phyloP scores from a whole-genome alignment of 129 eudicot genomes.

The Rutidosis leptorrhynchoides region DNA sequence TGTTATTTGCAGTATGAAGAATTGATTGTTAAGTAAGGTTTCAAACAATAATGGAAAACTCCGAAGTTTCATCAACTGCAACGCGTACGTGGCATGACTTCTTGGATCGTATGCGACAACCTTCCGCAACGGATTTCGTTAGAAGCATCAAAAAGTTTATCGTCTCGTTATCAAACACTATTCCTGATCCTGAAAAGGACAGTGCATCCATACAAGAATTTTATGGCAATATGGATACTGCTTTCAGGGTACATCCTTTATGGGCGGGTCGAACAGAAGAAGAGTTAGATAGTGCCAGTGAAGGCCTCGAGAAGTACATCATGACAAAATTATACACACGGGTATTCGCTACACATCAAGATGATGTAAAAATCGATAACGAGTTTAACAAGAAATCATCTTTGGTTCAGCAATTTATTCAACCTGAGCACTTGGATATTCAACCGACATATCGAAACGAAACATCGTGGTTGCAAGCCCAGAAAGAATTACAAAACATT shows the following conservation, averaged over 20 bases:
- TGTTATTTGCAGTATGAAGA: conserved; percentile 11
- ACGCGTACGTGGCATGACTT: conserved; percentile 90
- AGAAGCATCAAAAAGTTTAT: conserved; percentile 83
- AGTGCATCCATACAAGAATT: conserved; percentile 76
- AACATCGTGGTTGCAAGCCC: conserved; percentile 84
- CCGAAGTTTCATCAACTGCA: conserved; percentile 72
- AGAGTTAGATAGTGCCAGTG: conserved; percentile 88
- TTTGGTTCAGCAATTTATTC: conserved; percentile 73
- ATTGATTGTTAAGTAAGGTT: not conserved
- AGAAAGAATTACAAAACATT: conserved; percentile 79
- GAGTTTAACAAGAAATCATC: conserved; percentile 61
- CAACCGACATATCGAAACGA: conserved; percentile 55
- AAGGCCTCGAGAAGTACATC: conserved; percentile 87
- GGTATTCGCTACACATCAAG: conserved; percentile 73
- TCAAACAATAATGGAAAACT: conserved; percentile 50
- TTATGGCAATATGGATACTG: conserved; percentile 70
- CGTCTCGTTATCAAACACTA: conserved; percentile 59
- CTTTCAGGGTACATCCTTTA: conserved; percentile 75
- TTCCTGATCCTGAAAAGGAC: conserved; percentile 78
- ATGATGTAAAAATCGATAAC: conserved; percentile 59
- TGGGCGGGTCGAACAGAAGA: conserved; percentile 89
- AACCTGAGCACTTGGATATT: conserved; percentile 76
- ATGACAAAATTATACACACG: conserved; percentile 78
- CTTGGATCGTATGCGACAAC: conserved; percentile 85
- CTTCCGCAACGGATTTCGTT: conserved; percentile 76